Evolutionary conservation across 208 protist genomes (phyloP).

Genomic region (Acanthamoeba lenticulata): DNA sequence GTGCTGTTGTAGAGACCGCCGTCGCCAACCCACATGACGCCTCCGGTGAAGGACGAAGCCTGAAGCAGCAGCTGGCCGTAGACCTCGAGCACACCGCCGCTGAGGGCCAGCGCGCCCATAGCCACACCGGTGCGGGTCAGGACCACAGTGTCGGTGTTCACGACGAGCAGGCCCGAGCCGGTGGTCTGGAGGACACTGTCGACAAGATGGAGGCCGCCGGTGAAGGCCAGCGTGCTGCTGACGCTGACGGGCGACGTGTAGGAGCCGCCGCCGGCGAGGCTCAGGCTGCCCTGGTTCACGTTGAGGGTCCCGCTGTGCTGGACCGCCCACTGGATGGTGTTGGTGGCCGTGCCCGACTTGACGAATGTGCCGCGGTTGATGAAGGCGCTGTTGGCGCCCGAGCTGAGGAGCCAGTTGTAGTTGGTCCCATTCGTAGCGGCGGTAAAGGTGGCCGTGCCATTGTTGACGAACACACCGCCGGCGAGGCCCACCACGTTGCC

Average conservation of each 20-base stretch:
- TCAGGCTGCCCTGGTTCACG: neutral
- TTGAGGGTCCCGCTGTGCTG: neutral
- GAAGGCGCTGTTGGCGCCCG: slow-evolving; percentile 8
- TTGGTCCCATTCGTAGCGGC: neutral
- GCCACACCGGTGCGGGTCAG: neutral
- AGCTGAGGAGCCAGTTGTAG: slow-evolving; percentile 25
- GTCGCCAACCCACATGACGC: slow-evolving; percentile 41
- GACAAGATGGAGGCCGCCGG: neutral
- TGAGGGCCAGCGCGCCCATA: neutral
- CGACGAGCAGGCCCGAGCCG: neutral
- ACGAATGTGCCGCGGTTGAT: neutral
- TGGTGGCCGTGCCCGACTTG: neutral
- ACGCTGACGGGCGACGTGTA: slow-evolving; percentile 3
- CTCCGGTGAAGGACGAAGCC: slow-evolving; percentile 30
- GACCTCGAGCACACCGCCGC: slow-evolving; percentile 8
- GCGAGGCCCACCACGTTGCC: neutral
- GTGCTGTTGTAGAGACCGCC: slow-evolving; percentile 51
- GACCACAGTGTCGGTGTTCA: neutral
- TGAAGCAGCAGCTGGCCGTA: slow-evolving; percentile 15
- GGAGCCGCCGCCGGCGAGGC: slow-evolving; percentile 2
- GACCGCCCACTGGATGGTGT: slow-evolving; percentile 4
- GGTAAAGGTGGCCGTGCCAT: slow-evolving; percentile 14
- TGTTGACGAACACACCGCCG: slow-evolving; percentile 61
- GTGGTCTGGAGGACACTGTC: neutral
- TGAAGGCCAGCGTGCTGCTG: neutral